Evolutionary conservation across 73 alveolate genomes (phyloP), one percentile per base, ranked within the genome.

Genomic region (Blepharisma japonicum): DNA sequence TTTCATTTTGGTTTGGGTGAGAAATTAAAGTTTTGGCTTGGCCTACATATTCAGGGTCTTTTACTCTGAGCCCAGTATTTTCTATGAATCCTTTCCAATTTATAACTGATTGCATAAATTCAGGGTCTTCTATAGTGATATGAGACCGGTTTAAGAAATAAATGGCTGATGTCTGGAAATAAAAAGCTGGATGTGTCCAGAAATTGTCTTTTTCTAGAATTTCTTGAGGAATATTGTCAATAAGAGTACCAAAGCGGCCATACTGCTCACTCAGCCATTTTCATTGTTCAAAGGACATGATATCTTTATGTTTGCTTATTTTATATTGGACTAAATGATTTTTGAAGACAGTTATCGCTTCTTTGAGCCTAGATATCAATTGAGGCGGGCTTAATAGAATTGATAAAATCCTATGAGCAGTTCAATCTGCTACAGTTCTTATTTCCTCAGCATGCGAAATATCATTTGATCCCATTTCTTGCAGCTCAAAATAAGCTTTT

Each of bases 171-270:
- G 74, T 25, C 23, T 61, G 74, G 74, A 18, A 61, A 25, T 61
- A 61, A 61, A 61, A 61, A 3, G 47, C 74, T 14, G 74, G 74
- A 25, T 61, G 74, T n/a, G 74, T 61, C 74, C 74, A 61, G 46
- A 61, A 61, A 25, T 61, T 61, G 74, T 61, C 74, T 5, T 61
- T 61, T 25, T 61, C 74, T 14, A 14, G 5, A 2, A 61, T 39
- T 25, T 61, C 74, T 61, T 14, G 50, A 14, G 74, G 74, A n/a
- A 61, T 61, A 14, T 14, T 20, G n/a, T 61, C 74, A 9, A 61
- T 9, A 14, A 61, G 23, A 18, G 74, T 18, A 4, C 74, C 74
- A 61, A 61, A 61, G 18, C 74, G 39, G 14, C 47, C 14, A 61
- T 14, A 61, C 2, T 61, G 74, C 5, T 61, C 74, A n/a, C 74